Conservation (phyloP, 1,284 basidiomycete species). For the Puccinia coronata region DNA sequence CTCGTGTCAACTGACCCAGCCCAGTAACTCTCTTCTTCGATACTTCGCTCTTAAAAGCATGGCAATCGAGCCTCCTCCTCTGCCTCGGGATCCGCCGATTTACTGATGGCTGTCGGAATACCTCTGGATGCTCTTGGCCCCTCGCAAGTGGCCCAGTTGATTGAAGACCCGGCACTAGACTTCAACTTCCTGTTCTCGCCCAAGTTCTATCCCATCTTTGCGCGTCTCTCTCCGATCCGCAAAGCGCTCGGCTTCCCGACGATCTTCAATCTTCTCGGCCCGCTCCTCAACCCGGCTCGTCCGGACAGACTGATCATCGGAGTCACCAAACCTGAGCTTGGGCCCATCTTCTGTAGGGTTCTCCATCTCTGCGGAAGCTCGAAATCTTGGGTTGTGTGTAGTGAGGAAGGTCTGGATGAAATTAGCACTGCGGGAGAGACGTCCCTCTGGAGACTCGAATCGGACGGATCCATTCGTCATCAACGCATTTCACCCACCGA, state of each 20-base stretch:
- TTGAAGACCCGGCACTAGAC: conserved; percentile 61
- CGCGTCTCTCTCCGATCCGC: conserved; percentile 79
- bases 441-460: conserved; percentile 64
- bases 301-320: conserved; percentile 87
- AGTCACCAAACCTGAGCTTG: conserved; percentile 81
- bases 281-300: conserved; percentile 85
- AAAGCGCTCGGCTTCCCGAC: conserved; percentile 89
- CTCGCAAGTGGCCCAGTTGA: conserved; percentile 65
- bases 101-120: conserved; percentile 82
- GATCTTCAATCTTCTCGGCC: conserved; percentile 94
- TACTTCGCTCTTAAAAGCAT: conserved; percentile 66
- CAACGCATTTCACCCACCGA: not conserved
- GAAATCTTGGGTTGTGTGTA: conserved; percentile 89
- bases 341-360: conserved; percentile 77
- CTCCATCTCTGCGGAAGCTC: conserved; percentile 67
- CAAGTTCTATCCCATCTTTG: conserved; percentile 86
- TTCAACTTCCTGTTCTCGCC: conserved; percentile 93
- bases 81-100: conserved; percentile 88
- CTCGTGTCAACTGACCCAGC: not conserved
- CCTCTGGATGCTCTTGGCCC: conserved; percentile 69
- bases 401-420: conserved; percentile 88
- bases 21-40: not conserved
- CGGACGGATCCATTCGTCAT: not conserved
- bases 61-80: conserved; percentile 92
- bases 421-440: conserved; percentile 91